Base-by-base conservation (phyloP, 2,329 filamentous ascomycete genomes). In the Sporothrix mexicana region DNA sequence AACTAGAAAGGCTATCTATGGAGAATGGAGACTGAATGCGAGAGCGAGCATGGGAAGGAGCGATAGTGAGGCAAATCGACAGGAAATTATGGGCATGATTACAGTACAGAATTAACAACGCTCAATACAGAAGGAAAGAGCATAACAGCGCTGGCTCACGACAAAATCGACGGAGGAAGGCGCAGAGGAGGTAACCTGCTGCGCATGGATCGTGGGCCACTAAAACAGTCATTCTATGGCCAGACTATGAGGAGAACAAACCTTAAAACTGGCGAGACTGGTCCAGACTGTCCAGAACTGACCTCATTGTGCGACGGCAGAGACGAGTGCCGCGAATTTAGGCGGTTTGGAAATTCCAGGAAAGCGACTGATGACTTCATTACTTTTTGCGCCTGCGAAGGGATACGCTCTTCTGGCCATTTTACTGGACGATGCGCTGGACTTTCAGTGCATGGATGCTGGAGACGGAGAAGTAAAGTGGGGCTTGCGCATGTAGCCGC, bases 101-200 rank as follows among this genome's bases (percentile, higher is more conserved):
- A 36, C 30, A 36, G 30, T 36, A 36, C 30, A 36, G 30, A 36
- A 36, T 36, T 36, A 36, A 36, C 30, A 36, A 36, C 7, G 30
- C 30, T 36, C 30, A 36, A 23, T 12, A 55, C n/a, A 51, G 51
- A 55, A 55, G 20, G 51, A 25, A 20, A 20, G 20, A 55, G 30
- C 30, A 36, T 36, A 36, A 36, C 30, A 7, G 30, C 7, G 30
- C 30, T n/a, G n/a, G n/a, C 30, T 36, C 30, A 36, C 30, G 5
- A 36, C 30, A 36, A 57, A 57, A 25, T 23, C 23, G 2, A 57
- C 20, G 13, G 53, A 57, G 36, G 59, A 41, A 64, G 41, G 30
- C 15, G n/a, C 30, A 20, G 8, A 59, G 51, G 68, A 70, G 68
- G 68, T 25, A 70, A 47, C 68, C 68, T n/a, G 59, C 68, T 70